A percentile compares a stretch with the other conserved stretches of the same genome.
phyloP scores from a whole-genome alignment of 441 rosid genomes.

The Populus hybrid region DNA sequence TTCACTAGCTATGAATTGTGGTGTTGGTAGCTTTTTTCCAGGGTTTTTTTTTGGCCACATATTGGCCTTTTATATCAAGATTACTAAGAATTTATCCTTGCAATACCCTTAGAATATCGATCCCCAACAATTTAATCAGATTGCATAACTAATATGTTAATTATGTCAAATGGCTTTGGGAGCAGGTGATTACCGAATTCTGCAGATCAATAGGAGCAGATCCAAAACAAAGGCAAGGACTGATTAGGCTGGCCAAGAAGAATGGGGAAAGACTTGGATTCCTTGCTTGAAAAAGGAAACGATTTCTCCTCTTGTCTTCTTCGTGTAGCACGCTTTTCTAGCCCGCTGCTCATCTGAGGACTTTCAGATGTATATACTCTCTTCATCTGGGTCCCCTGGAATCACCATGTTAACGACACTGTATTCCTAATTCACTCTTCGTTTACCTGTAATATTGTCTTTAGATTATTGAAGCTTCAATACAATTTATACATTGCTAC shows the following conservation, averaged over 20 bases:
- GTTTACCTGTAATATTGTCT: constrained; percentile 23
- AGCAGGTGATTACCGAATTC: constrained; percentile 87
- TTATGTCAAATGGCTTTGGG: not conserved
- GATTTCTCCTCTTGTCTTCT: not conserved
- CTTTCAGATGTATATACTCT: constrained; percentile 10
- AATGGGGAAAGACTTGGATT: constrained; percentile 92
- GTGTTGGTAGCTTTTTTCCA: not conserved
- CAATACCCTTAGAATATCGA: no score
- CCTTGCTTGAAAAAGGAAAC: constrained; percentile 49
- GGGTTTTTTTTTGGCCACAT: no score
- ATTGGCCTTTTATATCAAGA: not conserved
- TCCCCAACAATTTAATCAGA: not conserved
- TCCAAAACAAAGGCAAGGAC: constrained; percentile 88
- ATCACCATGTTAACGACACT: constrained; percentile 15
- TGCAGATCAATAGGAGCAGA: constrained; percentile 98
- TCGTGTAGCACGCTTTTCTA: not conserved
- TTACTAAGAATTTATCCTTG: not conserved
- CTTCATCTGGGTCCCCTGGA: constrained; percentile 14
- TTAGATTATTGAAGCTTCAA: not conserved
- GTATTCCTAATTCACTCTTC: constrained; percentile 15
- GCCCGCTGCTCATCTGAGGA: constrained; percentile 2
- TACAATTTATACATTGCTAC: no score
- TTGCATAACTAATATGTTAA: not conserved
- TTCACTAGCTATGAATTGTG: not conserved
- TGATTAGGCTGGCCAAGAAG: constrained; percentile 89